These are phyloP conservation scores for Boletus smithii DNA, from an alignment of 1,284 basidiomycete genomes.

Conservation along the genomic window DNA sequence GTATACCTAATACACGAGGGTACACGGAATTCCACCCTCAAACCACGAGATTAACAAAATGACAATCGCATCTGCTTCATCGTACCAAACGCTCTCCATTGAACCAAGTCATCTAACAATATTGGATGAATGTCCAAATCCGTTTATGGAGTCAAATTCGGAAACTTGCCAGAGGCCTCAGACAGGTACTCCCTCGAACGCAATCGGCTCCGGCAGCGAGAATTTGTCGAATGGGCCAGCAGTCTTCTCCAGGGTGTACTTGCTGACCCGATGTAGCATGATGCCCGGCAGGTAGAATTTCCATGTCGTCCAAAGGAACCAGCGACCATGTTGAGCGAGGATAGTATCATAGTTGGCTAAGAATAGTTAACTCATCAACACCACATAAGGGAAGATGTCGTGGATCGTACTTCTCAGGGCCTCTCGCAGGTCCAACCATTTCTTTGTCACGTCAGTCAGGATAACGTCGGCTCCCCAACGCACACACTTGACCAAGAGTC, in stretches of 20 bases:
- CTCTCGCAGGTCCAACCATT: slow-evolving; percentile 71
- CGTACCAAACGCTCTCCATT: background rate
- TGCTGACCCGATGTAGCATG: slow-evolving; percentile 29
- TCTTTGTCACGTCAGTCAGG: slow-evolving; percentile 82
- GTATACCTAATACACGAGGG: too few relatives aligned
- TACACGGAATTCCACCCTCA: too few relatives aligned
- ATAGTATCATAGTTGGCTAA: slow-evolving; percentile 68
- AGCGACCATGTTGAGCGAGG: slow-evolving; percentile 55
- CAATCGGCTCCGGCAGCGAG: slow-evolving; percentile 26
- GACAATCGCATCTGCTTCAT: slow-evolving; percentile 1
- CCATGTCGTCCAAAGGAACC: slow-evolving; percentile 73
- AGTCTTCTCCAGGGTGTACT: slow-evolving; percentile 44
- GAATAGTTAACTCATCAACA: slow-evolving; percentile 6
- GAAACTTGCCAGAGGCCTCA: slow-evolving; percentile 7
- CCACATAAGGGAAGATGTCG: background rate
- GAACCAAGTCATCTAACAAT: background rate
- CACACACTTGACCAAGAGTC: slow-evolving; percentile 55
- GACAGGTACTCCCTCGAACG: slow-evolving; percentile 18
- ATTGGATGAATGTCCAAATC: background rate
- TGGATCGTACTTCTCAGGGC: slow-evolving; percentile 56
- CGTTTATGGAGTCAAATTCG: background rate
- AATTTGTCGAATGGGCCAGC: slow-evolving; percentile 55
- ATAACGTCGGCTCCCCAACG: slow-evolving; percentile 90
- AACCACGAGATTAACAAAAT: too few relatives aligned
- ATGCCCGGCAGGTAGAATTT: slow-evolving; percentile 57